Percentiles rank a stretch among this genome's conserved stretches.
phyloP scores from a whole-genome alignment of 225 moss, liverwort and hornwort species.

The Pseudoscleropodium purum region DNA sequence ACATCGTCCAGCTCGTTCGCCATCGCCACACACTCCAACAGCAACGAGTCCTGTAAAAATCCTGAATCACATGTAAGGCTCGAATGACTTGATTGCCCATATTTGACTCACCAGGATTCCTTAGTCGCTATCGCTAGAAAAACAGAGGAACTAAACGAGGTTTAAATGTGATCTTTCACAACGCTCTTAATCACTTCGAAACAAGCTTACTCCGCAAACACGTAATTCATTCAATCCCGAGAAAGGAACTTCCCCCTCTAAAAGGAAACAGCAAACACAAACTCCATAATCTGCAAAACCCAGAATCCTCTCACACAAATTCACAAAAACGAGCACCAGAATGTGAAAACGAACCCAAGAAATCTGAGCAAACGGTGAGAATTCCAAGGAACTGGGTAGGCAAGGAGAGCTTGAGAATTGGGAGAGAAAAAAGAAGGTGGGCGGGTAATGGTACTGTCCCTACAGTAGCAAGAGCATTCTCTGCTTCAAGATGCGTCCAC shows the following conservation, averaged over 20 bases:
- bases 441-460: neutral
- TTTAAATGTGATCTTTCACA: neutral
- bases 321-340: neutral
- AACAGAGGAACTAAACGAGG: neutral
- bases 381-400: neutral
- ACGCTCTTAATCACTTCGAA: neutral
- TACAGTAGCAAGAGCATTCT: neutral
- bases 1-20: conserved; percentile 24
- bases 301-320: neutral
- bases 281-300: neutral
- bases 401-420: neutral
- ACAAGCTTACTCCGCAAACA: neutral
- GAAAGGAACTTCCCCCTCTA: neutral
- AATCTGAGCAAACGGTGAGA: neutral
- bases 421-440: neutral
- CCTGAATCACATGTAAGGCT: neutral
- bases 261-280: neutral
- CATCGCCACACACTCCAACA: conserved; percentile 7
- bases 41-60: neutral
- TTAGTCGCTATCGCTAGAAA: neutral
- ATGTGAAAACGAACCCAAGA: neutral
- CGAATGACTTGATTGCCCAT: neutral
- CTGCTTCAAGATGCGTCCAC: conserved; percentile 11
- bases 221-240: neutral
- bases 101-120: neutral